Conservation (phyloP, 2,329 filamentous ascomycete species). For the Ophiostoma australiae region DNA sequence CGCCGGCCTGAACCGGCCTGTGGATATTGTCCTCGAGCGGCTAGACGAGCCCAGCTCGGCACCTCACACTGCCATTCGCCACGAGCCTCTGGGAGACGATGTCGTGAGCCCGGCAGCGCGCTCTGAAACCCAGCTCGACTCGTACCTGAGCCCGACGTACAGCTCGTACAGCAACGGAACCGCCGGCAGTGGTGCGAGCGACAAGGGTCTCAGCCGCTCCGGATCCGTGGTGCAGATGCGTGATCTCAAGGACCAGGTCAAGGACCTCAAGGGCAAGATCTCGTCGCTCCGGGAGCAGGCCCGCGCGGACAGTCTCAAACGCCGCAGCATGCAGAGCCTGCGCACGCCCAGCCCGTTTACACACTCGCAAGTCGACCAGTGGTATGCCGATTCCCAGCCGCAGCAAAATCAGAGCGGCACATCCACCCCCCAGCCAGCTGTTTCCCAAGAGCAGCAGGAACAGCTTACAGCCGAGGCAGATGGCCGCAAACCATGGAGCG, state of each 20-base stretch:
- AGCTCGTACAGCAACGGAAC: constrained; percentile 32
- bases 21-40: constrained; percentile 43
- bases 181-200: constrained; percentile 23
- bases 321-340: constrained; percentile 70
- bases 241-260: constrained; percentile 75
- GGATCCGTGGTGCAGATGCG: constrained; percentile 69
- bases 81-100: not conserved
- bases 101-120: constrained; percentile 24
- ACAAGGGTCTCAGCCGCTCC: constrained; percentile 55
- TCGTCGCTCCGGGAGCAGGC: constrained; percentile 73
- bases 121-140: constrained; percentile 32
- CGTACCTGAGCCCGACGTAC: constrained; percentile 43
- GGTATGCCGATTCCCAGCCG: constrained; percentile 39
- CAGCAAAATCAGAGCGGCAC: constrained; percentile 23
- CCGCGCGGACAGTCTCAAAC: constrained; percentile 70
- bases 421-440: constrained; percentile 18
- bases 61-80: constrained; percentile 24
- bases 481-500: constrained; percentile 33
- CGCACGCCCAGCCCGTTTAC: constrained; percentile 76
- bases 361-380: constrained; percentile 56
- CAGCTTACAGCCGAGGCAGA: not conserved
- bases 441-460: constrained; percentile 23
- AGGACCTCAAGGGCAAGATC: constrained; percentile 78
- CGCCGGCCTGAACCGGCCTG: constrained; percentile 37
- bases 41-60: constrained; percentile 49